Evolutionary conservation across 352 stramenopile species (phyloP).

Genomic region (Globisporangium solare): DNA sequence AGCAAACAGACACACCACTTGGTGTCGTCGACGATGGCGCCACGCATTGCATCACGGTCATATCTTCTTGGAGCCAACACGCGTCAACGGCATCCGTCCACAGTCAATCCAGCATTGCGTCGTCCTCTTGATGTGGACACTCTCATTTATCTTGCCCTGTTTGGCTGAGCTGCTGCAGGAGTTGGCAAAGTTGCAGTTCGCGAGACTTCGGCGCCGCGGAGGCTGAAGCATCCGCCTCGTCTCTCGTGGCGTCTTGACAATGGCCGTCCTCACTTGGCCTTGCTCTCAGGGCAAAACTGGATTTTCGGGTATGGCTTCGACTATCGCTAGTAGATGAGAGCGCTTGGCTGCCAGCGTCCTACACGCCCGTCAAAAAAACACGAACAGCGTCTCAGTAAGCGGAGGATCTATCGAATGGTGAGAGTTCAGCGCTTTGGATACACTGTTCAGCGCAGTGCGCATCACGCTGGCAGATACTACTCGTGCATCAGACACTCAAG

Average conservation of each 20-base stretch:
- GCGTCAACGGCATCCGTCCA: too few species aligned
- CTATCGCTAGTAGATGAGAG: background rate
- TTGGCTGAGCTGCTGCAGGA: background rate
- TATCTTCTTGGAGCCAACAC: too few species aligned
- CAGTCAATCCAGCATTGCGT: too few species aligned
- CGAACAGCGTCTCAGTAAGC: too few species aligned
- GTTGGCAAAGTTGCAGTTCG: conserved; percentile 2
- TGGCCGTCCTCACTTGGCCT: background rate
- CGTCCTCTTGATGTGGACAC: background rate
- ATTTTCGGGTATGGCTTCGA: background rate
- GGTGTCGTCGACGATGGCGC: too few species aligned
- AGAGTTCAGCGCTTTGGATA: background rate
- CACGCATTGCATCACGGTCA: too few species aligned
- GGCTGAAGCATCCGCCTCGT: background rate
- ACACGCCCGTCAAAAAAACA: too few species aligned
- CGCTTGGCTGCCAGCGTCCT: background rate
- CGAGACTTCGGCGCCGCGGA: background rate
- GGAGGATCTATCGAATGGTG: background rate
- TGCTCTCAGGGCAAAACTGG: background rate
- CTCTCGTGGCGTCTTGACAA: background rate
- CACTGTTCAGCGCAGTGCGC: background rate
- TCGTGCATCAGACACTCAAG: too few species aligned
- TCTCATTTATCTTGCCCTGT: background rate
- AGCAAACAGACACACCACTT: too few species aligned
- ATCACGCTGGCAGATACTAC: too few species aligned